phyloP scores from a whole-genome alignment of 2,329 filamentous ascomycete species.

The Seiridium unicorne region DNA sequence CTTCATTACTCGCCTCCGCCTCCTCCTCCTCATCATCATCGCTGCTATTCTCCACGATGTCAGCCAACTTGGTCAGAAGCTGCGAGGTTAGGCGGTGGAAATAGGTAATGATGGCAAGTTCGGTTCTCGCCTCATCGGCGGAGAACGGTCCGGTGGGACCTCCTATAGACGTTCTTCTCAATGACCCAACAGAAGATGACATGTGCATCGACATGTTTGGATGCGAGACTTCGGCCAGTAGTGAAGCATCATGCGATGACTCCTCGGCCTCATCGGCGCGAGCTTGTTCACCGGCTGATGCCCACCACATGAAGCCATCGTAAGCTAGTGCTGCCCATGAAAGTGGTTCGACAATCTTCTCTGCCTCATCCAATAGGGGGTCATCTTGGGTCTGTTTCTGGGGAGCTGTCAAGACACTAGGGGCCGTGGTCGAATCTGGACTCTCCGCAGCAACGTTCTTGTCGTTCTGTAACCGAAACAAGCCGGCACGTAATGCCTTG shows the following conservation, averaged over 20 bases:
- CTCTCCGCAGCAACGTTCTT: constrained; percentile 10
- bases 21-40: not conserved
- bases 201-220: constrained; percentile 24
- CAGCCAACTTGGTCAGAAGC: constrained; percentile 60
- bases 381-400: constrained; percentile 30
- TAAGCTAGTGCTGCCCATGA: constrained; percentile 77
- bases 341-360: constrained; percentile 59
- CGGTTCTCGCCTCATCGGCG: constrained; percentile 46
- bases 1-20: constrained; percentile 16
- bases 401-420: constrained; percentile 9
- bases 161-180: constrained; percentile 28
- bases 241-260: constrained; percentile 49
- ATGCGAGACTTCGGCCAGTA: constrained; percentile 49
- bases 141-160: constrained; percentile 17
- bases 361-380: constrained; percentile 43
- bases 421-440: constrained; percentile 18
- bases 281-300: constrained; percentile 73
- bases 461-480: constrained; percentile 44
- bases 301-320: constrained; percentile 87
- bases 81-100: constrained; percentile 74
- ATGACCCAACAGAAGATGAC: constrained; percentile 43
- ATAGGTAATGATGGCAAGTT: constrained; percentile 75
- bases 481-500: constrained; percentile 62
- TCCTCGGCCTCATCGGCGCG: constrained; percentile 61
- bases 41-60: constrained; percentile 50